These are phyloP conservation scores for Magnusiomyces suaveolens DNA, from an alignment of 1,139 yeast species.

Conservation along the genomic window DNA sequence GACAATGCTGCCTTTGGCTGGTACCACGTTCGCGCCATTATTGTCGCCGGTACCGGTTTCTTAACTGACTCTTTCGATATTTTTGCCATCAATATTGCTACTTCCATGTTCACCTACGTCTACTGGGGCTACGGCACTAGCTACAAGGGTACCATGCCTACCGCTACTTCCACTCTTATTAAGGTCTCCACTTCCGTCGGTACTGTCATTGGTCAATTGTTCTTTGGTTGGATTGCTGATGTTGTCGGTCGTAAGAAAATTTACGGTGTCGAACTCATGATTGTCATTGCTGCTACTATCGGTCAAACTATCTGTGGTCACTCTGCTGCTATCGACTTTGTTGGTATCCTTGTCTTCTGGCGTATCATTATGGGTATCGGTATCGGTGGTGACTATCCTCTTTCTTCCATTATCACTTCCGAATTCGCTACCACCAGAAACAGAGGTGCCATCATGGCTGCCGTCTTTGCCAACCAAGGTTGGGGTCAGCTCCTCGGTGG, in stretches of 20 bases:
- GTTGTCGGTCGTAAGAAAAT: slow-evolving; percentile 73
- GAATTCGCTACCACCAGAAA: slow-evolving; percentile 32
- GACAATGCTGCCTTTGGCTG: slow-evolving; percentile 79
- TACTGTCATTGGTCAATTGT: slow-evolving; percentile 57
- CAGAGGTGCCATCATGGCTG: slow-evolving; percentile 35
- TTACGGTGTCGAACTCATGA: slow-evolving; percentile 74
- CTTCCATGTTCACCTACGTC: slow-evolving; percentile 44
- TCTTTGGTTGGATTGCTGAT: slow-evolving; percentile 75
- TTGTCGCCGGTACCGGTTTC: slow-evolving; percentile 92
- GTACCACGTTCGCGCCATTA: slow-evolving; percentile 79
- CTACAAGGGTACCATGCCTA: slow-evolving; percentile 42
- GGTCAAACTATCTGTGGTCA: slow-evolving; percentile 52
- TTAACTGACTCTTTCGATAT: slow-evolving; percentile 87
- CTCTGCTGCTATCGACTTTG: slow-evolving; percentile 52
- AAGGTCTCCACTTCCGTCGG: slow-evolving; percentile 74
- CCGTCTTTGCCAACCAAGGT: slow-evolving; percentile 37
- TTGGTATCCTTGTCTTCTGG: slow-evolving; percentile 45
- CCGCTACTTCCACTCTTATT: slow-evolving; percentile 60
- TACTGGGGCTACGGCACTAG: slow-evolving; percentile 42
- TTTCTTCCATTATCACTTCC: slow-evolving; percentile 56
- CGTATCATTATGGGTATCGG: slow-evolving; percentile 43
- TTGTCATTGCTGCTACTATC: slow-evolving; percentile 70
- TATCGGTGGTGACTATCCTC: slow-evolving; percentile 99
- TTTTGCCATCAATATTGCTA: slow-evolving; percentile 76
- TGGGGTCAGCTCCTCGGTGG: slow-evolving; percentile 39